Evolutionary conservation across 768 basidiomycete species (phyloP).

Genomic region (Panaeolus papilionaceus): DNA sequence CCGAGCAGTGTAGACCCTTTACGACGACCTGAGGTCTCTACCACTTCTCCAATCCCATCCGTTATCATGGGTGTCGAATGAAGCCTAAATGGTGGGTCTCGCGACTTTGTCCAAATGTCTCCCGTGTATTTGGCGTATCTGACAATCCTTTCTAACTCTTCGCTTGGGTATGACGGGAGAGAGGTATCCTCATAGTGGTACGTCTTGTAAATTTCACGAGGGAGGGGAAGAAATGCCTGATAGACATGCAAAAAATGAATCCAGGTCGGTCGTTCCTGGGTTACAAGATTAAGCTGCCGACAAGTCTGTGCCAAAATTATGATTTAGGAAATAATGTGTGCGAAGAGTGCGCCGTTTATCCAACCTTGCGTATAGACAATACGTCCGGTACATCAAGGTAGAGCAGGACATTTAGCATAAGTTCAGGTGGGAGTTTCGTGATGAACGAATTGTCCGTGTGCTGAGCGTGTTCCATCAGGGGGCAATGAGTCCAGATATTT

Average conservation of each 20-base stretch:
- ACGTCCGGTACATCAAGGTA: neutral
- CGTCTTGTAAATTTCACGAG: neutral
- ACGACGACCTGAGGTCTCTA: neutral
- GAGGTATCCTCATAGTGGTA: neutral
- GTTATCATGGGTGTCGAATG: neutral
- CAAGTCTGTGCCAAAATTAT: neutral
- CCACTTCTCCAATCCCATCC: neutral
- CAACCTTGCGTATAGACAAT: neutral
- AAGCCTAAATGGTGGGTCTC: neutral
- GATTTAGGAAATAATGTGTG: neutral
- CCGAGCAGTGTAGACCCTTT: conserved; percentile 33
- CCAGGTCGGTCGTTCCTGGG: neutral
- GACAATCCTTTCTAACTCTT: neutral
- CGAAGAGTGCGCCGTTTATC: neutral
- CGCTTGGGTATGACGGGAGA: neutral
- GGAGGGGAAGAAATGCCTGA: neutral
- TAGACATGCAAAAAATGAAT: neutral
- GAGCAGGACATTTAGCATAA: neutral
- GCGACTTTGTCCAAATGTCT: neutral
- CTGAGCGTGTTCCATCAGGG: neutral
- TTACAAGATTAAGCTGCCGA: neutral
- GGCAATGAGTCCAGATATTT: neutral
- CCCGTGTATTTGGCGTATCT: neutral
- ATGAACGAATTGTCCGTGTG: neutral
- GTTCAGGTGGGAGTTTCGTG: neutral